Evolutionary conservation across 2,329 filamentous ascomycete genomes (phyloP), one percentile per base, ranked within the genome.

Genomic region (Phoma sp.): DNA sequence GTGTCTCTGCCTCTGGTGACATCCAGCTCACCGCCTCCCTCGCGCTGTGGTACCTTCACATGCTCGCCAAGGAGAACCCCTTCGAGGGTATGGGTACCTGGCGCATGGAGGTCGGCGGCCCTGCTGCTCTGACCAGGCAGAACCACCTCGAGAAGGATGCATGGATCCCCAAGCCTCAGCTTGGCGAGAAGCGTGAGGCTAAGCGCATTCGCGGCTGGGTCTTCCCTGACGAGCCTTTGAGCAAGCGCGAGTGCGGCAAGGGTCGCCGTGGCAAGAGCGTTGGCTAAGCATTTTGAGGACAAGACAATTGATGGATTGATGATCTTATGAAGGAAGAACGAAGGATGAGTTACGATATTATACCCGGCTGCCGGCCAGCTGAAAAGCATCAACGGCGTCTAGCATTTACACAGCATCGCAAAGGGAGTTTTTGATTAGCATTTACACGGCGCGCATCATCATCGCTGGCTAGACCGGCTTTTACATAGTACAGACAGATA

Each of bases 31-130:
- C 89, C 0, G 89, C 89, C 10, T 85, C 86, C 57, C 80, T 93
- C 7, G 89, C 89, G 0, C 82, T 93, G 30, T 93, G 89, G 88
- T 90, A 88, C 46, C 78, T 93, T 35, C 90, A 90, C 74, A 87
- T 89, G 80, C 79, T 90, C 42, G 87, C 87, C 23, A 80, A 82
- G 59, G 84, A 87, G 67, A 82, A 86, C 58, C 79, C 82, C 2
- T 77, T 83, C 4, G 80, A 81, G 2, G 83, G 84, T 14, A 86
- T 89, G 77, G 82, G 61, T 67, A 80, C 69, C 58, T 93, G 87
- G 87, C 83, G 80, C 67, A 79, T 86, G 55, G 88, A 91, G 64
- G 89, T 92, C 61, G 89, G 89, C 0, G 88, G 87, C 0, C 89
- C 89, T 0, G 88, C 87, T 9, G 89, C 90, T 61, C 83, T 88